Base-by-base conservation (phyloP, 768 basidiomycete genomes). In the Xerocomellus dryophilus region DNA sequence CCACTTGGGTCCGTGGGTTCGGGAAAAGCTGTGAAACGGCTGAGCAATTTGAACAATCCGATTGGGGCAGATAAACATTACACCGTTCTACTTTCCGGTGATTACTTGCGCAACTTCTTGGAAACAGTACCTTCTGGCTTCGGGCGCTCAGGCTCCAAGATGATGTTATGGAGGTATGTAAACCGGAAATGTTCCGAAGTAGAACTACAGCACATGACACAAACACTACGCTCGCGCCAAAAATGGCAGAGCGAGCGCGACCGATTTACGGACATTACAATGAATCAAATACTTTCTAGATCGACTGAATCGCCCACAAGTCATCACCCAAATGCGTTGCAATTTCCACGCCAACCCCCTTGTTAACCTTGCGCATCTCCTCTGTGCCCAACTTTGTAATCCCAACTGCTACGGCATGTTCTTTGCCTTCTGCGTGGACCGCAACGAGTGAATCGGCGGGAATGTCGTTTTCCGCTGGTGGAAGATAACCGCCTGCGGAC, bases 361-460 rank as follows among this genome's bases (percentile, higher is more conserved):
- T 98, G 67, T 96, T 98, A 43, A 94, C 75, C 66, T 76, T 80
- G 72, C 85, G 83, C 70, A 99, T 97, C 42, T 98, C 93, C 67
- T 95, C 93, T 39, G 91, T 92, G 42, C 81, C 74, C 56, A 95
- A 73, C 68, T 88, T 88, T 51, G 86, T 85, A 50, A 93, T 71
- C 9, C 96, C 96, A 50, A 98, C 80, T 0, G 86, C 96, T 32
- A 90, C 85, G 1, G 94, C 87, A 61, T 92, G 84, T 61, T 93
- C 90, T 72, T 98, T 98, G 10, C 96, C 96, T 72, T 98, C 94
- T n/a, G 95, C 93, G 61, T 87, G 80, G 47, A 99, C 85, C 3
- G 90, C 92, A n/a, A 99, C 94, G 7, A 89, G 78, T 1, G 81
- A 75, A n/a, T 83, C 85, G 34, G 83, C 81, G 21, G 84, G 80